phyloP scores from a whole-genome alignment of 1,284 basidiomycete genomes.

The Naganishia sp. region DNA sequence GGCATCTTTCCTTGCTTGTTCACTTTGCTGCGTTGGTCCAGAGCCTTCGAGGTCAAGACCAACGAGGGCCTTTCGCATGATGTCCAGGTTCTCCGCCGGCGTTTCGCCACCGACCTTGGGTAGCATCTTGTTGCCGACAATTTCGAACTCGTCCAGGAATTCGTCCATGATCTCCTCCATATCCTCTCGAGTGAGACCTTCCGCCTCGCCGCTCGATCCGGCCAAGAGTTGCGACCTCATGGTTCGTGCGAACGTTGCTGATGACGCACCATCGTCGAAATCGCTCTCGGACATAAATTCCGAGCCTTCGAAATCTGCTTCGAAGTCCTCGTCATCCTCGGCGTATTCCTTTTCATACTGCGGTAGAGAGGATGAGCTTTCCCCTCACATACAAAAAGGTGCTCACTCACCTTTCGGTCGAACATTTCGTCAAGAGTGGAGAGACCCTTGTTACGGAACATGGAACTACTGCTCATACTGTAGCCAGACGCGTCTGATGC shows the following conservation, averaged over 20 bases:
- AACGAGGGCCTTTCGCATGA: constrained; percentile 74
- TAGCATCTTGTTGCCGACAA: constrained; percentile 79
- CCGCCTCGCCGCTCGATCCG: constrained; percentile 8
- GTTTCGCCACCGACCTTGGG: constrained; percentile 68
- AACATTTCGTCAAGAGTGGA: constrained; percentile 89
- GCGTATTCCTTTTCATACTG: constrained; percentile 77
- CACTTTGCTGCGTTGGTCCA: constrained; percentile 19
- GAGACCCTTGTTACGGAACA: constrained; percentile 88
- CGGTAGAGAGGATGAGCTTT: not conserved
- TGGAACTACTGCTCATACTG: constrained; percentile 95
- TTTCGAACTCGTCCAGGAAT: constrained; percentile 89
- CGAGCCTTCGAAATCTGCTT: constrained; percentile 51
- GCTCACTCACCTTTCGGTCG: constrained; percentile 67
- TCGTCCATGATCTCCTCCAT: constrained; percentile 91
- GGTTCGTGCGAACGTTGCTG: constrained; percentile 54
- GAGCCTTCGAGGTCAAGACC: constrained; percentile 56
- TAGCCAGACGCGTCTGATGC: constrained; percentile 81
- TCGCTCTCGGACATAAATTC: constrained; percentile 32
- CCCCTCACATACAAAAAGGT: not conserved
- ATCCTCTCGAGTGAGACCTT: constrained; percentile 75
- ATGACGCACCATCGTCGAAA: constrained; percentile 44
- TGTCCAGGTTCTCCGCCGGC: constrained; percentile 74
- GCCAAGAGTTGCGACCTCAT: constrained; percentile 28
- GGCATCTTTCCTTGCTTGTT: constrained; percentile 53
- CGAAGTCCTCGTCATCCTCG: constrained; percentile 59